A percentile compares a stretch with the other conserved stretches of the same genome.
These are phyloP conservation scores for Microbotryum silenes-acaulis DNA, from an alignment of 1,284 basidiomycete species.

Conservation along the genomic window DNA sequence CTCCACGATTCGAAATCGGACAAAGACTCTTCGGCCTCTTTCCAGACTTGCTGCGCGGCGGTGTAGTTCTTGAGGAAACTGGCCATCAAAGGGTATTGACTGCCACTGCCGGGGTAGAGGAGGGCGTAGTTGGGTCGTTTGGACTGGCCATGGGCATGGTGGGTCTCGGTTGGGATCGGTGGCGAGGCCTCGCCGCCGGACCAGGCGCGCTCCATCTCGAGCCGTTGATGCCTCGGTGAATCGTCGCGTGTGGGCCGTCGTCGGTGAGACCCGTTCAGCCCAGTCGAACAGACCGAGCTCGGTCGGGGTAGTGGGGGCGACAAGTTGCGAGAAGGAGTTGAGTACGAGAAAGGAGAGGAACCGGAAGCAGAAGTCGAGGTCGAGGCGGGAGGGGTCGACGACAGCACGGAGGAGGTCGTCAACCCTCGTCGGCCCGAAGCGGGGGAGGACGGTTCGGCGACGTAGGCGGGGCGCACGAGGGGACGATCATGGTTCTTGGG, in stretches of 20 bases:
- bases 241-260: background rate
- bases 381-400: background rate
- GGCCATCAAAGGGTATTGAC: constrained; percentile 38
- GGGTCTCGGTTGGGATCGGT: constrained; percentile 25
- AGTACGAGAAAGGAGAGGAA: no score
- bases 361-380: no score
- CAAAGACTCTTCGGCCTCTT: constrained; percentile 35
- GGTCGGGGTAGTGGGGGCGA: no score
- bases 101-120: constrained; percentile 37
- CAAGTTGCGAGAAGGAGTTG: background rate
- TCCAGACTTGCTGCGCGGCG: constrained; percentile 33
- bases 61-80: constrained; percentile 21
- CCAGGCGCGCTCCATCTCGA: constrained; percentile 13
- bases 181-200: constrained; percentile 10
- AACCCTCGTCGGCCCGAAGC: background rate
- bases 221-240: constrained; percentile 5
- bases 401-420: background rate
- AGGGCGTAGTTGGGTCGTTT: constrained; percentile 25
- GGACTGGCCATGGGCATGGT: constrained; percentile 10
- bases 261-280: no score
- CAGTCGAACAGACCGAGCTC: no score
- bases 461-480: constrained; percentile 1
- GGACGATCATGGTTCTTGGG: constrained; percentile 24
- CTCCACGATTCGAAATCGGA: constrained; percentile 31
- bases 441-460: background rate